These are phyloP conservation scores for Pseudogymnoascus sp. DNA, from an alignment of 2,329 filamentous ascomycete genomes.

Conservation along the genomic window DNA sequence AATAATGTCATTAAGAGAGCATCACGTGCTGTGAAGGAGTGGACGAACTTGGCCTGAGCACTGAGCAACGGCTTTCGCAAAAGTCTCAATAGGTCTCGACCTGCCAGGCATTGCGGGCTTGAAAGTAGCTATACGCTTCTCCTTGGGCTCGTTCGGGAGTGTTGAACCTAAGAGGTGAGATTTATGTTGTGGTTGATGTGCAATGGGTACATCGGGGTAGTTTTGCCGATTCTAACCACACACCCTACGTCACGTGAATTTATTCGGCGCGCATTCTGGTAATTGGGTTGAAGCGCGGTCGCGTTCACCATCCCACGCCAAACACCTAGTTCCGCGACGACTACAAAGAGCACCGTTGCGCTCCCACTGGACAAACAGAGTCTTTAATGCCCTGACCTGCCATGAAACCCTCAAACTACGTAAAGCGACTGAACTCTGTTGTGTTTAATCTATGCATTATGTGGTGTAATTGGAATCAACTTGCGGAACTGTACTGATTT, in stretches of 20 bases:
- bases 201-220: neutral
- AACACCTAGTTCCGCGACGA: neutral
- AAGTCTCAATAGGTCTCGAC: slow-evolving; percentile 58
- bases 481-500: slow-evolving; percentile 1
- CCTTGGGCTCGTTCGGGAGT: neutral
- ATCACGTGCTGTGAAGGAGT: slow-evolving; percentile 6
- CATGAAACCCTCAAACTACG: neutral
- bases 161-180: neutral
- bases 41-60: slow-evolving; percentile 54
- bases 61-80: slow-evolving; percentile 55
- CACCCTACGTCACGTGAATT: neutral
- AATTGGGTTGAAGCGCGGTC: neutral
- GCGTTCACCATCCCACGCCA: neutral
- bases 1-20: neutral
- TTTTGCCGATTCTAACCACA: neutral
- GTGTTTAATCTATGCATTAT: slow-evolving; percentile 2
- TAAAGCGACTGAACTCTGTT: neutral
- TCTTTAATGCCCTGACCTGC: neutral
- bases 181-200: neutral
- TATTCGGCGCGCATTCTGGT: neutral
- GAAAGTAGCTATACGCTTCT: neutral
- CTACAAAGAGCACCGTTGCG: neutral
- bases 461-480: slow-evolving; percentile 2
- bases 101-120: slow-evolving; percentile 28
- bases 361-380: neutral